Percentiles rank a stretch among this genome's conserved stretches.
Evolutionary conservation across 495 filamentous ascomycete species (phyloP).

Genomic region (Penicillium canescens): DNA sequence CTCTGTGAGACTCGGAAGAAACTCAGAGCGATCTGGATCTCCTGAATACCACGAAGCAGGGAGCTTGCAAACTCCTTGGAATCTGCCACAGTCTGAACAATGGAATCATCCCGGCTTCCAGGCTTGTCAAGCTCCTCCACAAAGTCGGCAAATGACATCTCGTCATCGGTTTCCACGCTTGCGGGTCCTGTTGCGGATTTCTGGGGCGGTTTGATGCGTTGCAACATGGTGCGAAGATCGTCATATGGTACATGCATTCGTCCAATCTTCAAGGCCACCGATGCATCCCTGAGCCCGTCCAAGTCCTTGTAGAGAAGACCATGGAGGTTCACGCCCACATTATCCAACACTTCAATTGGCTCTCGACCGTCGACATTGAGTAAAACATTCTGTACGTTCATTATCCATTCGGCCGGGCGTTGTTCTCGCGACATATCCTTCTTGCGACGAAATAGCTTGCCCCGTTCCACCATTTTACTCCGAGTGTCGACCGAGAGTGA

Average conservation of each 20-base stretch:
- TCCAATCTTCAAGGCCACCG: slow-evolving; percentile 87
- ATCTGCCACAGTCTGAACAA: slow-evolving; percentile 86
- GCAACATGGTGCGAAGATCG: slow-evolving; percentile 66
- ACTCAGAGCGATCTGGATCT: slow-evolving; percentile 93
- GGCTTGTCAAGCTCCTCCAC: slow-evolving; percentile 76
- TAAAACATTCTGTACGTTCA: slow-evolving; percentile 79
- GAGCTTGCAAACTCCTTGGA: slow-evolving; percentile 92
- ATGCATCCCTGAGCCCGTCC: slow-evolving; percentile 86
- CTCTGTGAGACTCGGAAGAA: slow-evolving; percentile 84
- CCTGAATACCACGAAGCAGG: slow-evolving; percentile 87
- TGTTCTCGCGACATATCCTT: slow-evolving; percentile 69
- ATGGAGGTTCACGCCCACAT: slow-evolving; percentile 84
- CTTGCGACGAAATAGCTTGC: slow-evolving; percentile 84
- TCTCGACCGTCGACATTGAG: slow-evolving; percentile 85
- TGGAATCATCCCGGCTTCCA: slow-evolving; percentile 69
- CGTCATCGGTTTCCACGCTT: slow-evolving; percentile 43
- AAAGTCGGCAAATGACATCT: slow-evolving; percentile 70
- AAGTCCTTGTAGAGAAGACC: slow-evolving; percentile 86
- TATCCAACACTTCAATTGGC: slow-evolving; percentile 85
- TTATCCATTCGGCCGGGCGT: slow-evolving; percentile 90
- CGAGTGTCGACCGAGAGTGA: slow-evolving; percentile 88
- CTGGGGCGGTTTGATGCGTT: slow-evolving; percentile 45
- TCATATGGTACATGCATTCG: slow-evolving; percentile 89
- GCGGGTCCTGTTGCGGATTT: slow-evolving; percentile 35
- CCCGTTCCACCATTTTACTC: slow-evolving; percentile 85